Evolutionary conservation across 371 early-diverging fungal species (phyloP).

Genomic region (Mucor circinelloides): DNA sequence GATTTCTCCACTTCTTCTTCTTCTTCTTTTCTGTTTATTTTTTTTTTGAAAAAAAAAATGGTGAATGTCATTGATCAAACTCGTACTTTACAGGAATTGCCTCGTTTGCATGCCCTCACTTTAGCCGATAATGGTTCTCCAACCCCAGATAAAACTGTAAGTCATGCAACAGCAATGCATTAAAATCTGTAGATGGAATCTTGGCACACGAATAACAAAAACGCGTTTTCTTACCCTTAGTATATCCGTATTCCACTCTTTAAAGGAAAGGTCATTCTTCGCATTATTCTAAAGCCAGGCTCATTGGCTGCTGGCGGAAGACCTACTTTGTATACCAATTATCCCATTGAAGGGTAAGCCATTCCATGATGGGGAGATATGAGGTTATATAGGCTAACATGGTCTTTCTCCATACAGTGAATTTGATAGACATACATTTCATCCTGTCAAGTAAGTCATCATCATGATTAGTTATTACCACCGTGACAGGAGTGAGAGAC

Average conservation of each 20-base stretch:
- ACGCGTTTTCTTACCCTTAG: slow-evolving; percentile 40
- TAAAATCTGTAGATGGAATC: neutral
- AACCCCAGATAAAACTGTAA: slow-evolving; percentile 56
- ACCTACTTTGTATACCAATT: slow-evolving; percentile 77
- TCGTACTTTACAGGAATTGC: slow-evolving; percentile 2
- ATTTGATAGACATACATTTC: slow-evolving; percentile 42
- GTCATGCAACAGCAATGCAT: slow-evolving; percentile 10
- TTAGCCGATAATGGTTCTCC: slow-evolving; percentile 64
- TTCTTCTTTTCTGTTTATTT: neutral
- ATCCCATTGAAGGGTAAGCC: slow-evolving; percentile 73
- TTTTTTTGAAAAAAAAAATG: neutral
- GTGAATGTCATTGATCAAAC: slow-evolving; percentile 7
- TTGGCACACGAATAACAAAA: slow-evolving; percentile 9
- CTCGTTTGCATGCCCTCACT: slow-evolving; percentile 46
- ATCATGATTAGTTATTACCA: no score
- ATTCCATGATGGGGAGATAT: neutral
- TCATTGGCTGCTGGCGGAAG: slow-evolving; percentile 64
- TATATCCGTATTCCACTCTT: slow-evolving; percentile 84
- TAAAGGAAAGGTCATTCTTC: slow-evolving; percentile 64
- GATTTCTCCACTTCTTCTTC: neutral
- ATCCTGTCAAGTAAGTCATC: slow-evolving; percentile 42
- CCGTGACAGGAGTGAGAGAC: no score
- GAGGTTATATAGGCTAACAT: neutral
- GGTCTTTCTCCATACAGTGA: slow-evolving; percentile 11
- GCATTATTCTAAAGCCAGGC: slow-evolving; percentile 83